phyloP scores from a whole-genome alignment of 2,329 filamentous ascomycete genomes.

The Zalaria obscura region DNA sequence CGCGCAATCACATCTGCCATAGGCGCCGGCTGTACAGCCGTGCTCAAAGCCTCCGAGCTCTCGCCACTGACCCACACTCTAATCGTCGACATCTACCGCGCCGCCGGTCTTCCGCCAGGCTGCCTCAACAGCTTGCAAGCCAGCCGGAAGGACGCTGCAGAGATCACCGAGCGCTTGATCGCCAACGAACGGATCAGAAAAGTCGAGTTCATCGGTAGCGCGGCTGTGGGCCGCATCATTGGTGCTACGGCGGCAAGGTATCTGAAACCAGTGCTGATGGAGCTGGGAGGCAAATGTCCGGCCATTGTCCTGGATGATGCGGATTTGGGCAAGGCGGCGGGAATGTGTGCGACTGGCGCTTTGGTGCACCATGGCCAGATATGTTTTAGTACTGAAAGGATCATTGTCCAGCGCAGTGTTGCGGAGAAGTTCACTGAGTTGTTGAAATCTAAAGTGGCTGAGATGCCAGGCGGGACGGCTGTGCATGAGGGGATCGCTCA shows the following conservation, averaged over 20 bases:
- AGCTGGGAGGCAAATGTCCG: constrained; percentile 34
- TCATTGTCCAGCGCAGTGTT: constrained; percentile 13
- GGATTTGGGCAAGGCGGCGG: constrained; percentile 27
- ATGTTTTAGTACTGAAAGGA: constrained; percentile 21
- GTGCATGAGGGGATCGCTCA: constrained; percentile 12
- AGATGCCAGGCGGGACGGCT: constrained; percentile 7
- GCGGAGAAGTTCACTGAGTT: constrained; percentile 9
- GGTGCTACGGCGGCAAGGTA: constrained; percentile 21
- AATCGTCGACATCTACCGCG: constrained; percentile 21
- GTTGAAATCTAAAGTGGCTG: constrained; percentile 3
- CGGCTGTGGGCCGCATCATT: constrained; percentile 27
- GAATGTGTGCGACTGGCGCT: constrained; percentile 15
- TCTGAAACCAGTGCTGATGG: constrained; percentile 33
- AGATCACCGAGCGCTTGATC: constrained; percentile 23
- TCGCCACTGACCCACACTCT: constrained; percentile 14
- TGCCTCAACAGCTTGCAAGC: constrained; percentile 25
- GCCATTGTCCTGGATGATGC: constrained; percentile 32
- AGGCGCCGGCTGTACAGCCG: constrained; percentile 11
- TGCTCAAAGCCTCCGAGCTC: constrained; percentile 12
- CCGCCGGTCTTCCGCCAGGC: constrained; percentile 29
- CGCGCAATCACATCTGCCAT: constrained; percentile 10
- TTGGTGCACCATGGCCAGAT: constrained; percentile 20
- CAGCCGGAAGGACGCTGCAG: constrained; percentile 18
- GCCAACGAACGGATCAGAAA: constrained; percentile 23
- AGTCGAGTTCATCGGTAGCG: constrained; percentile 32